Evolutionary conservation across 805 yeast species (phyloP).

Genomic region (Metschnikowia sp.): DNA sequence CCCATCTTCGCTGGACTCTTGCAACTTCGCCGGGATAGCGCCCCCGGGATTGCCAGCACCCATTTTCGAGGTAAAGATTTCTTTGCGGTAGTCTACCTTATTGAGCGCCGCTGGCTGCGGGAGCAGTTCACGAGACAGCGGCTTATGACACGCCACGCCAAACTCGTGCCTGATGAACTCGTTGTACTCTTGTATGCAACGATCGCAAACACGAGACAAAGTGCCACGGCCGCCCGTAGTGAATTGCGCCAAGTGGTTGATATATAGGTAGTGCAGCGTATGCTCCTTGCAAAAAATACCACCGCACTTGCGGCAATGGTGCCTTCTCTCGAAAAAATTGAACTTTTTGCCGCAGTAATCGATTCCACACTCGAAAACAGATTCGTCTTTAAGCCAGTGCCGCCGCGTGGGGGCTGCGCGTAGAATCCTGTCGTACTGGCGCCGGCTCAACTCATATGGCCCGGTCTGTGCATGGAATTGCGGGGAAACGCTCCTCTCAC

Average conservation of each 20-base stretch:
- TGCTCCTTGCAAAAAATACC: constrained; percentile 74
- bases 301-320: constrained; percentile 85
- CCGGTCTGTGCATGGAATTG: constrained; percentile 10
- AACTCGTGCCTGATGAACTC: constrained; percentile 42
- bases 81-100: constrained; percentile 8
- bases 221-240: constrained; percentile 67
- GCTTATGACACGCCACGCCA: constrained; percentile 24
- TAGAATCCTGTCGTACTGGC: constrained; percentile 26
- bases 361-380: constrained; percentile 59
- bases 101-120: constrained; percentile 6
- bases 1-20: constrained; percentile 8
- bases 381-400: constrained; percentile 75
- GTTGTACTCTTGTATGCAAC: constrained; percentile 62
- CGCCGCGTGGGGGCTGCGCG: constrained; percentile 49
- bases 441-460: constrained; percentile 14
- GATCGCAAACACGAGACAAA: constrained; percentile 66
- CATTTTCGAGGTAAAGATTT: constrained; percentile 8
- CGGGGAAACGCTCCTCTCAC: constrained; percentile 22
- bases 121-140: constrained; percentile 9
- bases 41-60: not conserved
- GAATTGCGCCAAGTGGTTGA: constrained; percentile 58
- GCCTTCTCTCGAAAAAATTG: constrained; percentile 74
- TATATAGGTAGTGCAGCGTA: constrained; percentile 52
- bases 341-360: constrained; percentile 58
- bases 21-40: constrained; percentile 5